A percentile compares a stretch with the other conserved stretches of the same genome.
Conservation (phyloP, 495 filamentous ascomycete genomes). For the Thermothielavioides terrestris region DNA sequence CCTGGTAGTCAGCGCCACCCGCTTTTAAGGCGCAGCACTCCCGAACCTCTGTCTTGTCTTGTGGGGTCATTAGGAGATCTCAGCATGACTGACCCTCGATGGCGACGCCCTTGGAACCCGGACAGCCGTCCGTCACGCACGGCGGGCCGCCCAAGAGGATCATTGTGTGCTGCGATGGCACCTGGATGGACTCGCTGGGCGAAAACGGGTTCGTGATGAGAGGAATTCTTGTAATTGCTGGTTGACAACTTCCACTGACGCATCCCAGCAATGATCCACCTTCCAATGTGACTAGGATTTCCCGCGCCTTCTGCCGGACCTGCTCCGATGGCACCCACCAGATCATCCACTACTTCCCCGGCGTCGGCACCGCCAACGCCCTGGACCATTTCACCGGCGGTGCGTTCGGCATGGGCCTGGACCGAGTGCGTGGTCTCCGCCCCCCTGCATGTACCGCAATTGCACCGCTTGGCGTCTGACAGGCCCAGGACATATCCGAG, state of each 20-base stretch:
- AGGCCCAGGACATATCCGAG: constrained; percentile 45
- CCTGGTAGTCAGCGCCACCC: not conserved
- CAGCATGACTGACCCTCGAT: no score
- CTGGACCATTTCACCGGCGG: constrained; percentile 42
- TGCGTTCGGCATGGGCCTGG: constrained; percentile 37
- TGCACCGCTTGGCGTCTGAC: constrained; percentile 1
- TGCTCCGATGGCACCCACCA: constrained; percentile 27
- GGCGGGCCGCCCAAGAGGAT: constrained; percentile 20
- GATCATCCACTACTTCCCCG: constrained; percentile 39
- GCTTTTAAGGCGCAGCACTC: not conserved
- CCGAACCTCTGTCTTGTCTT: no score
- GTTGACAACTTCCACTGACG: not conserved
- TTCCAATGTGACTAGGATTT: constrained; percentile 39
- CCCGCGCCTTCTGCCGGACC: constrained; percentile 26
- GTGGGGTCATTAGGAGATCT: no score
- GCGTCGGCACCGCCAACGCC: constrained; percentile 37
- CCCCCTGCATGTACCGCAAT: no score
- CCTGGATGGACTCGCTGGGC: constrained; percentile 33
- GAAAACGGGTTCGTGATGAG: constrained; percentile 20
- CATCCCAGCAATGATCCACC: constrained; percentile 23
- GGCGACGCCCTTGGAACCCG: constrained; percentile 5
- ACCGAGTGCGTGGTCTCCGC: constrained; percentile 15
- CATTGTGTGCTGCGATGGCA: constrained; percentile 30
- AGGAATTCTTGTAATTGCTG: no score
- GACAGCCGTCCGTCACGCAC: not conserved